Evolutionary conservation across 352 stramenopile genomes (phyloP).

Genomic region (Phytophthora gonapodyides): DNA sequence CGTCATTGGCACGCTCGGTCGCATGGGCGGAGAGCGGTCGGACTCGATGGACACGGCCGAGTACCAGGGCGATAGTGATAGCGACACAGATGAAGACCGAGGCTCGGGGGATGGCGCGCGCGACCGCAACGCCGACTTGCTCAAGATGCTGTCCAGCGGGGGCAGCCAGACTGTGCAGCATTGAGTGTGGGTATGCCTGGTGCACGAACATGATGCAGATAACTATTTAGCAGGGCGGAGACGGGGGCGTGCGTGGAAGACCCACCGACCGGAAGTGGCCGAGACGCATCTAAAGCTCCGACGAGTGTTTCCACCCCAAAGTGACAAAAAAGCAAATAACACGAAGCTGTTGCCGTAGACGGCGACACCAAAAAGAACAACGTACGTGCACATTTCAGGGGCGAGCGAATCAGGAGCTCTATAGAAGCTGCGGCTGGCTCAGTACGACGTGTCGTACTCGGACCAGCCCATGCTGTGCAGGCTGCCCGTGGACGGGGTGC

Average conservation of each 20-base stretch:
- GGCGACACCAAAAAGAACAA: conserved; percentile 10
- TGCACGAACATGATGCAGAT: conserved; percentile 25
- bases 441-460: conserved; percentile 68
- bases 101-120: conserved; percentile 15
- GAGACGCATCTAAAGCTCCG: not conserved
- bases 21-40: conserved; percentile 34
- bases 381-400: conserved; percentile 30
- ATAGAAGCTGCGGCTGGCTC: not conserved
- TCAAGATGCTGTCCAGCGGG: conserved; percentile 60
- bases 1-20: conserved; percentile 35
- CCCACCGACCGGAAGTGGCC: conserved; percentile 14
- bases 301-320: not conserved
- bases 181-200: conserved; percentile 24
- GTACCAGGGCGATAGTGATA: conserved; percentile 41
- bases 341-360: conserved; percentile 12
- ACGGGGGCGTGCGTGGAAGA: conserved; percentile 1
- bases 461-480: conserved; percentile 64
- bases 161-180: conserved; percentile 31
- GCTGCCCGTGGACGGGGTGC: conserved; percentile 44
- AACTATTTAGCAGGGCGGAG: conserved; percentile 35
- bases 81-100: conserved; percentile 42
- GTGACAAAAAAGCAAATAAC: conserved; percentile 26
- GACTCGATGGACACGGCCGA: conserved; percentile 40
- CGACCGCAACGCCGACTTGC: conserved; percentile 40
- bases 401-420: conserved; percentile 12